These are phyloP conservation scores for Irineochytrium annulatum DNA, from an alignment of 192 early-diverging fungal species.

Conservation along the genomic window DNA sequence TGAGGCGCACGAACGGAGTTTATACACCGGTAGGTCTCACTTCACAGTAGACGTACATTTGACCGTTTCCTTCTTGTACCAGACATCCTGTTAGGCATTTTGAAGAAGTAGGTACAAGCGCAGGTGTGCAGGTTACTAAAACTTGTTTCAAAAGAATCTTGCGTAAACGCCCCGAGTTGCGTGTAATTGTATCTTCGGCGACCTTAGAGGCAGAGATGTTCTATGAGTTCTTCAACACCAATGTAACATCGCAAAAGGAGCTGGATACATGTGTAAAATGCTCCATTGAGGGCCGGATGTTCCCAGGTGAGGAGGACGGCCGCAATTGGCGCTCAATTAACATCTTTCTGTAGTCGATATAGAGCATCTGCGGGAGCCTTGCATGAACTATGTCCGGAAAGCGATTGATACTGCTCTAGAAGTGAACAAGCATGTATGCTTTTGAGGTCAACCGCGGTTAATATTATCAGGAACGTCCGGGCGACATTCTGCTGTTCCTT, in stretches of 20 bases:
- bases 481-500: constrained; percentile 69
- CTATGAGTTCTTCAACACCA: constrained; percentile 66
- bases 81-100: constrained; percentile 64
- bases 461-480: constrained; percentile 44
- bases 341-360: constrained; percentile 27
- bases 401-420: constrained; percentile 69
- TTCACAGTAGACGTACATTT: background rate
- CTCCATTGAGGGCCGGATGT: constrained; percentile 71
- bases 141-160: constrained; percentile 53
- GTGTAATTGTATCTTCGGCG: constrained; percentile 75
- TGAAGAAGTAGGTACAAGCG: constrained; percentile 68
- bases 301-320: constrained; percentile 41
- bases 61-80: background rate
- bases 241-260: constrained; percentile 17
- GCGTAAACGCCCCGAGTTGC: constrained; percentile 64
- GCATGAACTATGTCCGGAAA: constrained; percentile 60
- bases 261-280: constrained; percentile 62
- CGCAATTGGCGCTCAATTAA: too few species aligned
- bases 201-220: constrained; percentile 75
- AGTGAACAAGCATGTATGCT: constrained; percentile 56
- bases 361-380: constrained; percentile 57
- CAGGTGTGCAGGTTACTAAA: background rate
- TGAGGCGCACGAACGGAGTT: constrained; percentile 69
- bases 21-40: constrained; percentile 52
- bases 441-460: background rate